Conservation (phyloP, 805 yeast species). For the Yamadazyma philogaea region DNA sequence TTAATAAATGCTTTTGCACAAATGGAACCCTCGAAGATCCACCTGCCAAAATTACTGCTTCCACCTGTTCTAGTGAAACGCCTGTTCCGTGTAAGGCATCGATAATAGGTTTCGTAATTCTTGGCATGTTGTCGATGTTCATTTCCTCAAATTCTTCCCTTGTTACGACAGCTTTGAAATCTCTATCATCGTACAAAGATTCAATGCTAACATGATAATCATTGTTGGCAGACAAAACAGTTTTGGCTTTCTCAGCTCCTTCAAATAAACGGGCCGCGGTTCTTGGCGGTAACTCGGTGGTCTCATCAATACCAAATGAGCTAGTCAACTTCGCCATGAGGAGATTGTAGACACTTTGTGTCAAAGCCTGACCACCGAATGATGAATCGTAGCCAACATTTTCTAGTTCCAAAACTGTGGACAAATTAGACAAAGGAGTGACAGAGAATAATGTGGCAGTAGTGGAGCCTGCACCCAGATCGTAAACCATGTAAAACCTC, state of each 20-base stretch:
- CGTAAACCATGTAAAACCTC: conserved; percentile 71
- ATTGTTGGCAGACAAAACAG: conserved; percentile 79
- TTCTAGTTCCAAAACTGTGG: conserved; percentile 55
- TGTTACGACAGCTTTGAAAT: conserved; percentile 62
- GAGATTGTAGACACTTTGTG: conserved; percentile 59
- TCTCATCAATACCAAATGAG: conserved; percentile 30
- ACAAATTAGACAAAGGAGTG: conserved; percentile 40
- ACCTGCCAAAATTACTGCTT: conserved; percentile 78
- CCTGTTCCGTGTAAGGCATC: conserved; percentile 44
- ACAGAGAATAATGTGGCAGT: conserved; percentile 80
- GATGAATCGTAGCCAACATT: conserved; percentile 67
- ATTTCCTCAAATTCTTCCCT: conserved; percentile 78
- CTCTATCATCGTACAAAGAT: conserved; percentile 67
- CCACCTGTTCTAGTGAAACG: conserved; percentile 35
- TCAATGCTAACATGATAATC: conserved; percentile 81
- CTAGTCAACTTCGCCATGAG: conserved; percentile 58
- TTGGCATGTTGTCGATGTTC: conserved; percentile 41
- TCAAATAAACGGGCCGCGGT: conserved; percentile 68
- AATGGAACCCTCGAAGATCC: conserved; percentile 91
- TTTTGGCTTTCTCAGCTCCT: conserved; percentile 85
- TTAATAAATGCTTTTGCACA: conserved; percentile 60
- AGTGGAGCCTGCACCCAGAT: conserved; percentile 91
- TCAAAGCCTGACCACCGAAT: conserved; percentile 76
- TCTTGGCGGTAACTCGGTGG: conserved; percentile 49
- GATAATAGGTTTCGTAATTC: conserved; percentile 53